Evolutionary conservation across 805 yeast species (phyloP).

Genomic region (Cyberlindnera mycetangii): DNA sequence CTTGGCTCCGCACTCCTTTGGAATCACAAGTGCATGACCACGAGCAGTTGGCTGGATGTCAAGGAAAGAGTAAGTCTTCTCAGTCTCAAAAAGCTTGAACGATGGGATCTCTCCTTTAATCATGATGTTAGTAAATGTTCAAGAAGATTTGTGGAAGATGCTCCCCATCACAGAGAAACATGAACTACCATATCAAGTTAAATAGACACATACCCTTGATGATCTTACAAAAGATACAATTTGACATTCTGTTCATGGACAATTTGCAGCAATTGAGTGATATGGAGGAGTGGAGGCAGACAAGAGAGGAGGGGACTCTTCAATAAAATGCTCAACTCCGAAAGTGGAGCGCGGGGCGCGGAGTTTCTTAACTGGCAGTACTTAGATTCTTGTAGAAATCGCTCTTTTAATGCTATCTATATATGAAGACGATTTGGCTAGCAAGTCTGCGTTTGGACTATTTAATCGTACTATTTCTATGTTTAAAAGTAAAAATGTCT

Average conservation of each 20-base stretch:
- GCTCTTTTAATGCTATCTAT: no score
- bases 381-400: no score
- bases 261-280: background rate
- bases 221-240: slow-evolving; percentile 91
- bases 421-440: no score
- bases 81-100: slow-evolving; percentile 85
- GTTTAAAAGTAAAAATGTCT: no score
- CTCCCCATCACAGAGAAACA: no score
- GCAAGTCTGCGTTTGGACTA: no score
- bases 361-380: no score
- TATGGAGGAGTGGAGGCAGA: background rate
- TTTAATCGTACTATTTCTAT: no score
- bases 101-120: slow-evolving; percentile 86
- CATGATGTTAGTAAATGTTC: background rate
- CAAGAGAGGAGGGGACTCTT: background rate
- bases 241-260: slow-evolving; percentile 26
- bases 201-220: slow-evolving; percentile 58
- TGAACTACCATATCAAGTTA: background rate
- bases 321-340: background rate
- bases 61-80: slow-evolving; percentile 74
- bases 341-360: no score
- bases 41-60: slow-evolving; percentile 91
- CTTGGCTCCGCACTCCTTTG: slow-evolving; percentile 91
- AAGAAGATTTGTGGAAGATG: no score
- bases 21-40: slow-evolving; percentile 88